Conservation (phyloP, 345 rosid species). For the Moricandia arvensis region DNA sequence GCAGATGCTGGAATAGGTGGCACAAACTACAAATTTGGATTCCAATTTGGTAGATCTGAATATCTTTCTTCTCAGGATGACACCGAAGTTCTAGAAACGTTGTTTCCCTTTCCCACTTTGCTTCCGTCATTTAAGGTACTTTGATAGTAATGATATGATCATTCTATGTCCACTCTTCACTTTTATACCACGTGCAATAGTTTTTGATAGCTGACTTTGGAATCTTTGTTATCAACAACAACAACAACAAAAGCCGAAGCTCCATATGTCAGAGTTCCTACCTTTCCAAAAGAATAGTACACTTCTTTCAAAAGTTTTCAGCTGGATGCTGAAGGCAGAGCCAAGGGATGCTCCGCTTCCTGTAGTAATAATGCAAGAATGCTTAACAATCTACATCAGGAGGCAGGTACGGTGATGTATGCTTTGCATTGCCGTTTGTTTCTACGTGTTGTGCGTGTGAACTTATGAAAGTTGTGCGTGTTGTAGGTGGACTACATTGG, state of each 20-base stretch:
- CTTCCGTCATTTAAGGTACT: slow-evolving; percentile 90
- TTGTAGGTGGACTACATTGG: slow-evolving; percentile 80
- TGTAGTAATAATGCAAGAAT: slow-evolving; percentile 80
- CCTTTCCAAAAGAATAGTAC: slow-evolving; percentile 92
- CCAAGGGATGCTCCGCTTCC: slow-evolving; percentile 70
- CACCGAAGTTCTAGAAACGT: slow-evolving; percentile 53
- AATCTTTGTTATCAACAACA: slow-evolving; percentile 24
- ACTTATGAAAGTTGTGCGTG: slow-evolving; percentile 27
- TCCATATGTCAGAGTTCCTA: slow-evolving; percentile 61
- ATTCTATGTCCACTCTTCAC: slow-evolving; percentile 9
- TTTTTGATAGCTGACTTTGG: slow-evolving; percentile 12
- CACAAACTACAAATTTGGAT: slow-evolving; percentile 74
- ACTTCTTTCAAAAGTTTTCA: slow-evolving; percentile 70
- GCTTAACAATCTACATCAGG: slow-evolving; percentile 63
- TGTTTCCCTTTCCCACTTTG: slow-evolving; percentile 89
- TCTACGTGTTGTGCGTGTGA: not conserved
- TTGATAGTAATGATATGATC: slow-evolving; percentile 15
- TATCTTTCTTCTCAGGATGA: slow-evolving; percentile 60
- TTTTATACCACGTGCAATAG: slow-evolving; percentile 9
- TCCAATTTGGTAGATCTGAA: slow-evolving; percentile 64
- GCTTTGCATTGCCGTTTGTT: slow-evolving; percentile 14
- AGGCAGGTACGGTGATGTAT: slow-evolving; percentile 62
- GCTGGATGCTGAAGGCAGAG: slow-evolving; percentile 66
- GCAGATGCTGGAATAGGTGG: slow-evolving; percentile 43
- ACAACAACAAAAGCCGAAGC: slow-evolving; percentile 56